A percentile compares a stretch with the other conserved stretches of the same genome.
Conservation (phyloP, 2,329 filamentous ascomycete genomes). For the Sporothrix luriei region DNA sequence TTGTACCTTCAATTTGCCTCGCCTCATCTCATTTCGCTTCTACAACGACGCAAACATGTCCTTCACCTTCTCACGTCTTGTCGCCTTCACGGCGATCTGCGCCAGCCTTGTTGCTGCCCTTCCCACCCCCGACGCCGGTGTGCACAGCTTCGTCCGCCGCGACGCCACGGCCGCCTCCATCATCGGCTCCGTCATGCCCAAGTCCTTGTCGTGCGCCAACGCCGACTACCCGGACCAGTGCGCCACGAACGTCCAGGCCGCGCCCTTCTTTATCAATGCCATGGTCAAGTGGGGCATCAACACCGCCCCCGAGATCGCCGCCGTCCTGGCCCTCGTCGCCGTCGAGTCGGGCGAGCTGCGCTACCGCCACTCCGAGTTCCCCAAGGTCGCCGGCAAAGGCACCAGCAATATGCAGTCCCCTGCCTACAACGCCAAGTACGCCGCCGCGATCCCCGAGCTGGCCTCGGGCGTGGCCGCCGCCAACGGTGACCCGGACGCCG, state of each 20-base stretch:
- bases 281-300: slow-evolving; percentile 62
- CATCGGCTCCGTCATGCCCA: slow-evolving; percentile 60
- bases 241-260: slow-evolving; percentile 64
- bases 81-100: slow-evolving; percentile 13
- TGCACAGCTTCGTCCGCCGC: slow-evolving; percentile 20
- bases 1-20: not conserved
- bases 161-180: slow-evolving; percentile 43
- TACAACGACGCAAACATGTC: not conserved
- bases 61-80: not conserved
- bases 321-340: slow-evolving; percentile 69
- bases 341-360: slow-evolving; percentile 71
- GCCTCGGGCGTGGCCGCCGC: slow-evolving; percentile 39
- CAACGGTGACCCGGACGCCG: slow-evolving; percentile 43
- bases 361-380: slow-evolving; percentile 65
- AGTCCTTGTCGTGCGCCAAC: slow-evolving; percentile 56
- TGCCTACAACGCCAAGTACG: slow-evolving; percentile 52
- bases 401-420: slow-evolving; percentile 60
- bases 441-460: slow-evolving; percentile 48
- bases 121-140: not conserved
- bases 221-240: slow-evolving; percentile 59
- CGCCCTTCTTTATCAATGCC: slow-evolving; percentile 56
- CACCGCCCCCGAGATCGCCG: slow-evolving; percentile 64
- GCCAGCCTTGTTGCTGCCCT: slow-evolving; percentile 16
- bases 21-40: not conserved
- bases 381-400: slow-evolving; percentile 68